Percentiles rank a stretch among this genome's conserved stretches.
Evolutionary conservation across 352 stramenopile species (phyloP).

Genomic region (Phytophthora sojae): DNA sequence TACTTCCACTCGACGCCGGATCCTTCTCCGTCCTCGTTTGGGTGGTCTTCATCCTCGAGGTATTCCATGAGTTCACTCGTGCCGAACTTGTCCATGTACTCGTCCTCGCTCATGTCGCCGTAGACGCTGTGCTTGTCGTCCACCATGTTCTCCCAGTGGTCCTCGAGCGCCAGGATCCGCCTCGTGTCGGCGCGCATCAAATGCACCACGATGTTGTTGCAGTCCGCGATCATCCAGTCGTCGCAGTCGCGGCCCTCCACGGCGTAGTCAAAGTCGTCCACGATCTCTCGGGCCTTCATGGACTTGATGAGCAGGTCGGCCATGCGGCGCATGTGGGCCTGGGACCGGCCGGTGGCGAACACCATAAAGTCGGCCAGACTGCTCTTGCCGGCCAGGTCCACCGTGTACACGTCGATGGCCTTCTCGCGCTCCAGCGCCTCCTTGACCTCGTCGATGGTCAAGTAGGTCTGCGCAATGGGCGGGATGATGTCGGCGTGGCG

Average conservation of each 20-base stretch:
- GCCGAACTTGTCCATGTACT: slow-evolving; percentile 91
- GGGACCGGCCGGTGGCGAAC: slow-evolving; percentile 85
- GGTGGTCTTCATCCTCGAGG: slow-evolving; percentile 71
- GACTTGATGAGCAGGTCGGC: slow-evolving; percentile 90
- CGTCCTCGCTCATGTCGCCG: slow-evolving; percentile 82
- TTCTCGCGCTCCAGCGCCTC: slow-evolving; percentile 75
- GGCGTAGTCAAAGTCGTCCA: slow-evolving; percentile 81
- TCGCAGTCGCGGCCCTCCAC: slow-evolving; percentile 91
- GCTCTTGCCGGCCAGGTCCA: slow-evolving; percentile 79
- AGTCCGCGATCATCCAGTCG: slow-evolving; percentile 94
- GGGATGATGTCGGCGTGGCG: slow-evolving; percentile 83
- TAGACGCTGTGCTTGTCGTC: slow-evolving; percentile 84
- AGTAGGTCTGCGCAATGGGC: slow-evolving; percentile 65
- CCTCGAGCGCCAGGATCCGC: slow-evolving; percentile 75
- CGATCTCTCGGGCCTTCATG: slow-evolving; percentile 71
- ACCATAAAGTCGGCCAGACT: slow-evolving; percentile 91
- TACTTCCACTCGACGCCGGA: slow-evolving; percentile 75
- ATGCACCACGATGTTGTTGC: slow-evolving; percentile 91
- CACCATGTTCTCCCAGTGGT: slow-evolving; percentile 89
- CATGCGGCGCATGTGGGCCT: slow-evolving; percentile 89
- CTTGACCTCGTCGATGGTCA: slow-evolving; percentile 78
- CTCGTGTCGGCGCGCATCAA: slow-evolving; percentile 84
- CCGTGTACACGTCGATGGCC: slow-evolving; percentile 79
- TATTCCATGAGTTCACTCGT: slow-evolving; percentile 89
- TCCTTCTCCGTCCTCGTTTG: slow-evolving; percentile 39